Conservation (phyloP, 257 asterid genomes). For the Capsicum chinense region DNA sequence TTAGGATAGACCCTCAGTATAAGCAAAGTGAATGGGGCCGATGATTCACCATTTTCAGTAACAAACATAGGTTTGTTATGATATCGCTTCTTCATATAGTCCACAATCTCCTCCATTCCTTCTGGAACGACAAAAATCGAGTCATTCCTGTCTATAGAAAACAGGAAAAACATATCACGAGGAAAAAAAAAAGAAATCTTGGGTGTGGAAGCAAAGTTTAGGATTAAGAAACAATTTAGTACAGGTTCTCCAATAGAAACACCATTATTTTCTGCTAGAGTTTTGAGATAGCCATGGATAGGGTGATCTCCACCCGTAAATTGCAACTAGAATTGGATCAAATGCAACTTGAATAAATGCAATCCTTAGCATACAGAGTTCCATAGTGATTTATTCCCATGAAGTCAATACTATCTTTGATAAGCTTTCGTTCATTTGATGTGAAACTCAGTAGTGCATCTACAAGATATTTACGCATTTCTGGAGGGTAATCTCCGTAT, state of each 20-base stretch:
- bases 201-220: background rate
- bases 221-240: conserved; percentile 23
- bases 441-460: conserved; percentile 62
- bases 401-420: conserved; percentile 65
- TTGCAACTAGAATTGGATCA: conserved; percentile 52
- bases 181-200: background rate
- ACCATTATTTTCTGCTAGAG: conserved; percentile 55
- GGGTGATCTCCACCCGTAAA: conserved; percentile 55
- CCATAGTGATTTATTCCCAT: conserved; percentile 75
- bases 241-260: conserved; percentile 75
- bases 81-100: conserved; percentile 63
- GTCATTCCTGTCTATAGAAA: conserved; percentile 56
- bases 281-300: conserved; percentile 56
- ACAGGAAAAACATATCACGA: background rate
- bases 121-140: conserved; percentile 56
- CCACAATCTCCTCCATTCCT: conserved; percentile 65
- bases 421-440: conserved; percentile 49
- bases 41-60: conserved; percentile 68
- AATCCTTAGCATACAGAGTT: conserved; percentile 70
- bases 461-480: conserved; percentile 72
- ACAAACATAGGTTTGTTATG: conserved; percentile 65
- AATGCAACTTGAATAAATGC: conserved; percentile 53
- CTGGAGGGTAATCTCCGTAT: conserved; percentile 76
- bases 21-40: background rate
- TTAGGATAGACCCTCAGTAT: background rate